These are phyloP conservation scores for Rhodotorula sp. DNA, from an alignment of 1,284 basidiomycete species.

Conservation along the genomic window DNA sequence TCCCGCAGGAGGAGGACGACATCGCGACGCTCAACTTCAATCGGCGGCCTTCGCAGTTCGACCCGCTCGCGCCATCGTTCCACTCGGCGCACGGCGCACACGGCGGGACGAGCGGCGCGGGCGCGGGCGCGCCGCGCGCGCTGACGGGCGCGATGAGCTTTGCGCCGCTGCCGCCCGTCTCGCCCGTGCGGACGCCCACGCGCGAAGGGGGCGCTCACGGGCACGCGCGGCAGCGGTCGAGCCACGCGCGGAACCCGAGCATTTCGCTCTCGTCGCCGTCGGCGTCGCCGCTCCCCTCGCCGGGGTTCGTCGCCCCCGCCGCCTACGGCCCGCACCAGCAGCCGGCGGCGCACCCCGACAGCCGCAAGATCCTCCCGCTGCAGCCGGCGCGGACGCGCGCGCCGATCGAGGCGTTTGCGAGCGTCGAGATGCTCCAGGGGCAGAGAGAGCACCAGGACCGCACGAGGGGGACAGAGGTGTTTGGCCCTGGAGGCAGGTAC, in stretches of 20 bases:
- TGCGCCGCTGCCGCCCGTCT: conserved; percentile 1
- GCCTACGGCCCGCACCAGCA: not conserved
- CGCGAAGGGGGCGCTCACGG: not conserved
- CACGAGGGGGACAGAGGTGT: conserved; percentile 32
- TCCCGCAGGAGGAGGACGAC: conserved; percentile 27
- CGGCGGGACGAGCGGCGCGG: not conserved
- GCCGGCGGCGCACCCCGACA: not conserved
- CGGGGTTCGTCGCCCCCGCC: not conserved
- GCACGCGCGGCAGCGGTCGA: conserved; percentile 16
- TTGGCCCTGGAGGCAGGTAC: conserved; percentile 24
- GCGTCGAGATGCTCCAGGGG: conserved; percentile 41
- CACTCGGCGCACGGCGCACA: not conserved
- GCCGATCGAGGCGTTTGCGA: conserved; percentile 40
- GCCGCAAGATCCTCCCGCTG: conserved; percentile 34
- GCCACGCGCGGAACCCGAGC: conserved; percentile 28
- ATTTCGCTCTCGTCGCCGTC: conserved; percentile 31
- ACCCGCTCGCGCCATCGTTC: conserved; percentile 33
- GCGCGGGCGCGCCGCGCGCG: not conserved
- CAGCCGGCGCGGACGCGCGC: conserved; percentile 36
- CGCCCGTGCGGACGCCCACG: conserved; percentile 2
- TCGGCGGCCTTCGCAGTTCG: conserved; percentile 35
- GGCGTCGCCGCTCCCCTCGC: conserved; percentile 7
- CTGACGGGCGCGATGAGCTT: not conserved
- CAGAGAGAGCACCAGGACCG: conserved; percentile 28
- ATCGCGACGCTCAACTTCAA: conserved; percentile 32